Base-by-base conservation (phyloP, 1,284 basidiomycete genomes). In the Rhodotorula glutinis region DNA sequence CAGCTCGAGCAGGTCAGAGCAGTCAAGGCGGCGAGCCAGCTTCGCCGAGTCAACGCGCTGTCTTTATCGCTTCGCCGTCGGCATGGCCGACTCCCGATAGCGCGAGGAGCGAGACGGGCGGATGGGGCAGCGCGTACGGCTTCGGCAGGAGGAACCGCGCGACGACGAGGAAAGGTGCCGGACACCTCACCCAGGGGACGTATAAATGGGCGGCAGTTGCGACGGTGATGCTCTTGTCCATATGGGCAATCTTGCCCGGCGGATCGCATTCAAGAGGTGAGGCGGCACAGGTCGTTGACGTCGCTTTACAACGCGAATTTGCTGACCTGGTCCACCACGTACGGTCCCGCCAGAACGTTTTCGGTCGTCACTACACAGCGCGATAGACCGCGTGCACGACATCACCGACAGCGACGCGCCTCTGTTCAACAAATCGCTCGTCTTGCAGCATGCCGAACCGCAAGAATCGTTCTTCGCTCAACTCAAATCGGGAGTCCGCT, bases 401-500 rank as follows among this genome's bases (percentile, higher is more conserved):
- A 9, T 62, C 21, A 57, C 55, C 21, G 44, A 11, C 21, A 40
- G 25, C 29, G 29, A 27, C 55, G 4, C 46, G 40, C 7, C 19
- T 38, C 4, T 4, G 4, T 38, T 62, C 16, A 25, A 62, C 55
- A 30, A 30, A 27, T 57, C 54, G 1, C 40, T 52, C 17, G 61
- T 67, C 8, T 30, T 67, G 16, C 46, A 51, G 8, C 43, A 52
- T 29, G 33, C 56, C 1, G 57, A 52, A 4, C 53, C 66, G 23
- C 66, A 67, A 49, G 51, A 56, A 19, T 49, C 46, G 0, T 38
- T 60, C 7, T 11, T 10, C 17, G 29, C 19, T 3, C 66, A 67
- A 53, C 14, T 67, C 2, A 60, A 60, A 40, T 49, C 57, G 5
- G 62, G 46, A 4, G 58, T 70, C n/a, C 57, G 68, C 9, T 70